phyloP scores from a whole-genome alignment of 2,329 filamentous ascomycete genomes.

The Hypoxylon sp. region DNA sequence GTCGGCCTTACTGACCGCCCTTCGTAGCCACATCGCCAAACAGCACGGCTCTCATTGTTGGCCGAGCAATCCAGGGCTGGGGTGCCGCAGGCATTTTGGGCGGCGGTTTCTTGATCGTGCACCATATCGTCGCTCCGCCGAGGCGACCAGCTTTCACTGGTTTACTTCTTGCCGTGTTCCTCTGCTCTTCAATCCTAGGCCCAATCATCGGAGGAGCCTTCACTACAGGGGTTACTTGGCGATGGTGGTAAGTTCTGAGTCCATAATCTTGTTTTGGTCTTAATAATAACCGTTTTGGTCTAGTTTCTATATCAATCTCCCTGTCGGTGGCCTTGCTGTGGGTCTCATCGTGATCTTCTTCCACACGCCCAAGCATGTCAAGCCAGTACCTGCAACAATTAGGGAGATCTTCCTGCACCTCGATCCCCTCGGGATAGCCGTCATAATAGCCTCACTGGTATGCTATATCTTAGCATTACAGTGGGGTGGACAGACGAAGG shows the following conservation, averaged over 20 bases:
- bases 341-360: constrained; percentile 34
- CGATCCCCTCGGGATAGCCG: constrained; percentile 29
- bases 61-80: constrained; percentile 42
- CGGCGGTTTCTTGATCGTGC: constrained; percentile 54
- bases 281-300: background rate
- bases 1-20: background rate
- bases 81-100: constrained; percentile 58
- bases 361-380: constrained; percentile 18
- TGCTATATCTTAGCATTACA: constrained; percentile 61
- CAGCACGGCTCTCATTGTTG: constrained; percentile 40
- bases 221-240: constrained; percentile 37
- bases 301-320: constrained; percentile 43
- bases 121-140: constrained; percentile 23
- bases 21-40: constrained; percentile 21
- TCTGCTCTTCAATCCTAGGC: constrained; percentile 53
- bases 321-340: constrained; percentile 35
- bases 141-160: constrained; percentile 44
- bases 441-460: constrained; percentile 50
- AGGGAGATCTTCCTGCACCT: constrained; percentile 30
- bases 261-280: background rate
- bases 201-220: constrained; percentile 43
- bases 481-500: constrained; percentile 56
- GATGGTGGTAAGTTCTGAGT: constrained; percentile 31
- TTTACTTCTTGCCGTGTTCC: constrained; percentile 57
- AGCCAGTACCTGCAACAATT: background rate